A percentile compares a stretch with the other conserved stretches of the same genome.
Conservation (phyloP, 2,329 filamentous ascomycete species). For the Microdochium nivale region DNA sequence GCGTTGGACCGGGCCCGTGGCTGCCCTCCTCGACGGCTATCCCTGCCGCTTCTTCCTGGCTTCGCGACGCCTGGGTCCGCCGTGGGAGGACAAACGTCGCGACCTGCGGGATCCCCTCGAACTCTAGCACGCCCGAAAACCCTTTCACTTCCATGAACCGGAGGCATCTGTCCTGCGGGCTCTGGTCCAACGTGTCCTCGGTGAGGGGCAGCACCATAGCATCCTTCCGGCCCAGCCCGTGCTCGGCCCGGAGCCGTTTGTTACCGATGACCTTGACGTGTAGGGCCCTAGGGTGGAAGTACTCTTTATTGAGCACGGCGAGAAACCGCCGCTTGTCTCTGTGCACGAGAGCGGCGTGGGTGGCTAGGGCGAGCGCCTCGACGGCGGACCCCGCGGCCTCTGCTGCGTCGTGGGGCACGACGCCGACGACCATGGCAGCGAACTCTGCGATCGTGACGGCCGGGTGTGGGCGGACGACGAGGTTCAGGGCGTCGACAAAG, state of each 20-base stretch:
- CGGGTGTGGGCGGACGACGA: slow-evolving; percentile 20
- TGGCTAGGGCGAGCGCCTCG: slow-evolving; percentile 10
- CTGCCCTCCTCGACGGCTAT: too few species aligned
- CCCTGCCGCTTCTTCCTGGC: too few species aligned
- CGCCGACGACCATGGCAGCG: slow-evolving; percentile 11
- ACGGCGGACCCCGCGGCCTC: slow-evolving; percentile 10
- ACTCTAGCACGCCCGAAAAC: slow-evolving; percentile 7
- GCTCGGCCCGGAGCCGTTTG: slow-evolving; percentile 12
- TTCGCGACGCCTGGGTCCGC: slow-evolving; percentile 6
- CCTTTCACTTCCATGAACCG: slow-evolving; percentile 6
- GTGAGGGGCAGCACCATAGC: slow-evolving; percentile 11
- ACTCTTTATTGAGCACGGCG: slow-evolving; percentile 16
- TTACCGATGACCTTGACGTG: slow-evolving; percentile 15
- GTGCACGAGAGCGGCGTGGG: slow-evolving; percentile 13
- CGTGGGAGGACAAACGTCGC: slow-evolving; percentile 6
- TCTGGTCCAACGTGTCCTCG: slow-evolving; percentile 12
- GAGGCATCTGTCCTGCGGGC: slow-evolving; percentile 12
- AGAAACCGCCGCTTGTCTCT: slow-evolving; percentile 17
- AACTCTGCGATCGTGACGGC: slow-evolving; percentile 16
- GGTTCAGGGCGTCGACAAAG: slow-evolving; percentile 27
- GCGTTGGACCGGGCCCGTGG: too few species aligned
- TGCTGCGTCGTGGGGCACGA: slow-evolving; percentile 19
- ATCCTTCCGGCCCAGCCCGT: slow-evolving; percentile 12
- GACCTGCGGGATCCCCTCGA: not conserved
- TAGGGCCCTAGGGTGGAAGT: slow-evolving; percentile 21